phyloP scores from a whole-genome alignment of 176 grass and related monocot genomes.

The Avena insularis region DNA sequence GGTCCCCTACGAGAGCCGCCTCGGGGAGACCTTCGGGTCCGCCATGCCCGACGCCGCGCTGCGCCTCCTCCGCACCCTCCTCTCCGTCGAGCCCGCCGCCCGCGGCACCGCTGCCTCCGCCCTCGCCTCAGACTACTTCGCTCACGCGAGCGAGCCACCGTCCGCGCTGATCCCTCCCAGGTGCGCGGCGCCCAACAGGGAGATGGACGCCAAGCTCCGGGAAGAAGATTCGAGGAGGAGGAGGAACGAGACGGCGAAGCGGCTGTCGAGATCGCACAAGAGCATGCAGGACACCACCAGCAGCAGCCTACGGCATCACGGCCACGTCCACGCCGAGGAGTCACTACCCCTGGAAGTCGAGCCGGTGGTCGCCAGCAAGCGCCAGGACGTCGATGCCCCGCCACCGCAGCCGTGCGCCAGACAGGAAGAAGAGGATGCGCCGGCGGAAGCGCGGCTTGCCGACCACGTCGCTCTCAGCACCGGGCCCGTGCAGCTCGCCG shows the following conservation, averaged over 20 bases:
- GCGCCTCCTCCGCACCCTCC: conserved; percentile 59
- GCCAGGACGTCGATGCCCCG: conserved; percentile 14
- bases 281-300: conserved; percentile 54
- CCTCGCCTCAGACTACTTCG: conserved; percentile 82
- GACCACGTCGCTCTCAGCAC: conserved; percentile 36
- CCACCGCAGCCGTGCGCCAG: conserved; percentile 13
- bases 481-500: conserved; percentile 51
- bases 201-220: conserved; percentile 87
- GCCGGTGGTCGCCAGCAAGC: conserved; percentile 46
- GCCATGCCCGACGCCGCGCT: conserved; percentile 54
- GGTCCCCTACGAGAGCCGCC: conserved; percentile 58
- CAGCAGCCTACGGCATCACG: conserved; percentile 33
- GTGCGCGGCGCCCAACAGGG: conserved; percentile 83
- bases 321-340: conserved; percentile 60
- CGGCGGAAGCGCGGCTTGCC: neutral
- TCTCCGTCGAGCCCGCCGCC: conserved; percentile 67
- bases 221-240: conserved; percentile 65
- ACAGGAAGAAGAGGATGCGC: conserved; percentile 44
- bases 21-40: conserved; percentile 54
- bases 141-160: conserved; percentile 58
- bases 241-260: conserved; percentile 40
- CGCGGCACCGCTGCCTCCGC: conserved; percentile 74
- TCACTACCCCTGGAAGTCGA: conserved; percentile 36
- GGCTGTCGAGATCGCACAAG: conserved; percentile 45
- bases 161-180: conserved; percentile 68